Evolutionary conservation across 306 rosid species (phyloP).

Genomic region (Lablab purpureus): DNA sequence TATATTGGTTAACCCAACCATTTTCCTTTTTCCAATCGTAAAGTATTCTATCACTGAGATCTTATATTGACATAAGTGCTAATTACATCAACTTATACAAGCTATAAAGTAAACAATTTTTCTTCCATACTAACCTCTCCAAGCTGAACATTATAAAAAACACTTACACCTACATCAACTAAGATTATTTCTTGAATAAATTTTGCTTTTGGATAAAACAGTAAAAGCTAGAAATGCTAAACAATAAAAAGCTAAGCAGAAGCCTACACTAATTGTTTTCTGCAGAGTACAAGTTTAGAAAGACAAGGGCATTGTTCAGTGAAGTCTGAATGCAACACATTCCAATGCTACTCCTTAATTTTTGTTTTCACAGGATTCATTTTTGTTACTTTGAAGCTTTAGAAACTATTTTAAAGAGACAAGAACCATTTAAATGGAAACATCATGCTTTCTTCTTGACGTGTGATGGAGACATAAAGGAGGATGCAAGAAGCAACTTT

Average conservation of each 20-base stretch:
- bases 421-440: neutral
- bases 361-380: neutral
- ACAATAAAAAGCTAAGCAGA: neutral
- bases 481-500: neutral
- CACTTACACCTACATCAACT: neutral
- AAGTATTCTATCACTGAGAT: neutral
- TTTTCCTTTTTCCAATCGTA: neutral
- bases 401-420: neutral
- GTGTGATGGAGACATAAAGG: conserved; percentile 14
- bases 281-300: neutral
- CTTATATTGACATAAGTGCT: neutral
- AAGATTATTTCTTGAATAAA: neutral
- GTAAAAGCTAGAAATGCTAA: neutral
- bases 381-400: neutral
- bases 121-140: neutral
- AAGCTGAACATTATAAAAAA: neutral
- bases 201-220: neutral
- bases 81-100: neutral
- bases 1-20: conserved; percentile 8
- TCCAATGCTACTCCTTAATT: neutral
- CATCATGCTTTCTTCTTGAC: neutral
- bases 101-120: neutral
- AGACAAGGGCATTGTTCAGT: neutral
- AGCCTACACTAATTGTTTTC: neutral
- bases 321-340: neutral